These are phyloP conservation scores for Termitomyces sp. DNA, from an alignment of 768 basidiomycete genomes.

Conservation along the genomic window DNA sequence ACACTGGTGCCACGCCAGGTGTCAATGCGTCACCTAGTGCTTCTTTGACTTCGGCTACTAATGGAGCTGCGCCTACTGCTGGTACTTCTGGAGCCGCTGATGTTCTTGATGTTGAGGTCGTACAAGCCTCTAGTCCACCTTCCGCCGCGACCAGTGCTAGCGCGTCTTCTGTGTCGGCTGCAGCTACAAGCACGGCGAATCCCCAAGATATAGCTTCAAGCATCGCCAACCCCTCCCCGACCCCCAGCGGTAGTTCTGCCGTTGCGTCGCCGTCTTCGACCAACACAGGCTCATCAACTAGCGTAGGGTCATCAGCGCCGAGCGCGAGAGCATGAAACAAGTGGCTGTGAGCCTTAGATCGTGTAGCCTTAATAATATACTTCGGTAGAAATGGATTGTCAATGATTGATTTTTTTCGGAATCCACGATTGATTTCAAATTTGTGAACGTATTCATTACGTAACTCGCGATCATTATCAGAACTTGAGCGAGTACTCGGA, in stretches of 20 bases:
- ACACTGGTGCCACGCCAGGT: constrained; percentile 1
- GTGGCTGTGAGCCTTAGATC: constrained; percentile 25
- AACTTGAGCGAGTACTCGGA: neutral
- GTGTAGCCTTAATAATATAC: neutral
- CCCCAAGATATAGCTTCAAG: constrained; percentile 28
- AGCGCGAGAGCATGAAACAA: constrained; percentile 26
- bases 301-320: constrained; percentile 11
- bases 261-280: neutral
- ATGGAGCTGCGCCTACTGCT: constrained; percentile 11
- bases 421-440: neutral
- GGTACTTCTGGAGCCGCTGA: constrained; percentile 4
- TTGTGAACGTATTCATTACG: constrained; percentile 7
- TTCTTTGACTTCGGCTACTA: constrained; percentile 1
- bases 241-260: neutral
- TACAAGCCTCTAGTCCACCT: constrained; percentile 1
- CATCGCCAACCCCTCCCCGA: constrained; percentile 22
- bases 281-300: neutral
- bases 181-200: constrained; percentile 17
- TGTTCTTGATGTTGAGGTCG: constrained; percentile 12
- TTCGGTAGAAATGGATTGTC: neutral
- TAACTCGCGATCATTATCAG: constrained; percentile 1
- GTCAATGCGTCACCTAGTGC: neutral
- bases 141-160: neutral
- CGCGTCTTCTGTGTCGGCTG: constrained; percentile 2
- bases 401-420: neutral